These are phyloP conservation scores for Gossypium thurberi DNA, from an alignment of 345 rosid species.

Conservation along the genomic window DNA sequence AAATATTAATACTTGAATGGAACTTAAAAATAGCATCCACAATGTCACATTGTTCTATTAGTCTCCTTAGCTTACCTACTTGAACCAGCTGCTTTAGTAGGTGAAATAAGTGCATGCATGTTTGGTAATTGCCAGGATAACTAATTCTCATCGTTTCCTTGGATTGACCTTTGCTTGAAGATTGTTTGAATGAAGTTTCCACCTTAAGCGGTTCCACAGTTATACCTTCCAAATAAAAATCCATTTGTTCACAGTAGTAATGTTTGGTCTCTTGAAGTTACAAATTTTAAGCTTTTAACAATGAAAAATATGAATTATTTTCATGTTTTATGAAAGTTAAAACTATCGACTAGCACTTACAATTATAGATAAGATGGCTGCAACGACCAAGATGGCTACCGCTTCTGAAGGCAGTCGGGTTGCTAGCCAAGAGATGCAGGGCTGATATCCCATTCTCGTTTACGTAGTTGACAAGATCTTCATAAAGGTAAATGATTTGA, in stretches of 20 bases:
- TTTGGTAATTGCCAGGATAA: conserved; percentile 30
- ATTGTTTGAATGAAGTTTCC: neutral
- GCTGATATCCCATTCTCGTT: conserved; percentile 32
- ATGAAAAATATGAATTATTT: neutral
- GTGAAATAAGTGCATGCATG: conserved; percentile 21
- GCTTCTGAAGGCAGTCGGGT: conserved; percentile 36
- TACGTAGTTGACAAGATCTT: conserved; percentile 17
- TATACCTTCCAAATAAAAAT: conserved; percentile 23
- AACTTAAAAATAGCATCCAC: neutral
- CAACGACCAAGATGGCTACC: conserved; percentile 24
- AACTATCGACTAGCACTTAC: conserved; percentile 16
- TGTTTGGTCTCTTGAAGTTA: neutral
- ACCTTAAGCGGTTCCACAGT: conserved; percentile 31
- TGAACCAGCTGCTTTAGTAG: neutral
- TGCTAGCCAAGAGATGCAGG: conserved; percentile 40
- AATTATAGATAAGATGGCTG: conserved; percentile 25
- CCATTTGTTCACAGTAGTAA: neutral
- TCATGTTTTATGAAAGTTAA: neutral
- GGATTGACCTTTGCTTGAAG: neutral
- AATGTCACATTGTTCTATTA: neutral
- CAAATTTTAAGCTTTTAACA: neutral
- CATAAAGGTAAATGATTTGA: conserved; percentile 28
- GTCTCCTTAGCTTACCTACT: conserved; percentile 15
- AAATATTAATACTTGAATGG: neutral
- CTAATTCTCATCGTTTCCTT: neutral